Evolutionary conservation across 2,329 filamentous ascomycete species (phyloP), one percentile per base, ranked within the genome.

Genomic region (Aspergillus novofumigatus): DNA sequence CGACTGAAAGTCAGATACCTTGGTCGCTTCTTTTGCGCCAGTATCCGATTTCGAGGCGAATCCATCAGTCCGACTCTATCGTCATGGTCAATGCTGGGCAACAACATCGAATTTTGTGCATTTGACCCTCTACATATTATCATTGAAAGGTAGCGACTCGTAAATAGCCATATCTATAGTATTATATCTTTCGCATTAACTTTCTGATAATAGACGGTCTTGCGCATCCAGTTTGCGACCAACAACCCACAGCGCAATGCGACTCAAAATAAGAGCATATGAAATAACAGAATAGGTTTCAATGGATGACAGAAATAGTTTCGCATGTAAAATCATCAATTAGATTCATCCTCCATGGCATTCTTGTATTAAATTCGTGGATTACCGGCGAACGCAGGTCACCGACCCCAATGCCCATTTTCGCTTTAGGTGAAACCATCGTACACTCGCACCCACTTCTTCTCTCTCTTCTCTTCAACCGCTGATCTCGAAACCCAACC

Each of bases 401-500:
- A 59, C 57, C 62, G 58, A 63, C 56, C 51, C 56, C 51, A 55
- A 55, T 57, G 58, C 55, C 58, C 45, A 53, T 53, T 70, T 69
- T 72, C 71, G 69, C 70, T 70, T 73, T 69, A 72, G 69, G 72
- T 75, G 72, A 75, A 75, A 75, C 72, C 71, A 64, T 70, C 69
- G 65, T 66, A 57, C 59, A 53, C 53, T 56, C 55, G 52, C 63
- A 61, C 54, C 58, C 57, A 54, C 53, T 53, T 60, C 62, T 52
- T 56, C 55, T 56, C 28, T 62, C 52, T 42, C 52, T 45, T 3
- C 3, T 60, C 54, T 59, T 53, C 41, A 59, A 61, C 57, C 52
- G 53, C 58, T 51, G 51, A 52, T 59, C 45, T 56, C 54, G 47
- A 47, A 49, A 54, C 56, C 58, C 56, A 58, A 61, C 53, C 51